Conservation (phyloP, 192 early-diverging fungal genomes). For the Entomortierella parvispora region DNA sequence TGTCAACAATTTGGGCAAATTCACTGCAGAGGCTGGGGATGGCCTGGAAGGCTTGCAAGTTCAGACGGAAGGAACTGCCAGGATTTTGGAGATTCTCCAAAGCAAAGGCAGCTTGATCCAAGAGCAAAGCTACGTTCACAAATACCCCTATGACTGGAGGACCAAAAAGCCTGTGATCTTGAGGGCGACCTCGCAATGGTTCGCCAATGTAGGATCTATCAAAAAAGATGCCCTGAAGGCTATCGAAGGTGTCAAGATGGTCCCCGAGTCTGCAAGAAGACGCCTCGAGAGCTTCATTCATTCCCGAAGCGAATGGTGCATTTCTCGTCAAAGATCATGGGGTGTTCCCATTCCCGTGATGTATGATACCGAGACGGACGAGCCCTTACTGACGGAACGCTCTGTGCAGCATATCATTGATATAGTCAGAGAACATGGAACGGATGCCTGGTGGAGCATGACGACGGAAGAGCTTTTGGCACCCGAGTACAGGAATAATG, state of each 20-base stretch:
- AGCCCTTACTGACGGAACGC: conserved; percentile 68
- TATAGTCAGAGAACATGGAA: conserved; percentile 63
- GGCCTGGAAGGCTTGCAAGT: conserved; percentile 69
- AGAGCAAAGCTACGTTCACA: conserved; percentile 68
- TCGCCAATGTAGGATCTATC: conserved; percentile 73
- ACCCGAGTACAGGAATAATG: conserved; percentile 62
- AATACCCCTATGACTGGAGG: conserved; percentile 88
- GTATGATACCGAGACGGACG: conserved; percentile 68
- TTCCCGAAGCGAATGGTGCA: conserved; percentile 83
- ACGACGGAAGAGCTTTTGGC: conserved; percentile 67
- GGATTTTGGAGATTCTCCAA: conserved; percentile 64
- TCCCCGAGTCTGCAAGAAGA: conserved; percentile 62
- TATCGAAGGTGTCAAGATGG: conserved; percentile 62
- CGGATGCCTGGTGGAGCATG: conserved; percentile 79
- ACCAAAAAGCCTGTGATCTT: conserved; percentile 83
- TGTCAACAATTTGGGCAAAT: conserved; percentile 72
- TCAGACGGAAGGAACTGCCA: conserved; percentile 62
- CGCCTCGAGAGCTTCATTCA: conserved; percentile 73
- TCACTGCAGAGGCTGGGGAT: conserved; percentile 70
- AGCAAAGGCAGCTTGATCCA: conserved; percentile 53
- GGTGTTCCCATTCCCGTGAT: conserved; percentile 85
- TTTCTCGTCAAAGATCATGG: conserved; percentile 85
- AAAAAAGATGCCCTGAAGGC: conserved; percentile 63
- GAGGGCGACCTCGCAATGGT: conserved; percentile 86
- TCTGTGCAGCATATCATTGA: conserved; percentile 75